phyloP scores from a whole-genome alignment of 2,329 filamentous ascomycete species.

The Canariomyces notabilis region DNA sequence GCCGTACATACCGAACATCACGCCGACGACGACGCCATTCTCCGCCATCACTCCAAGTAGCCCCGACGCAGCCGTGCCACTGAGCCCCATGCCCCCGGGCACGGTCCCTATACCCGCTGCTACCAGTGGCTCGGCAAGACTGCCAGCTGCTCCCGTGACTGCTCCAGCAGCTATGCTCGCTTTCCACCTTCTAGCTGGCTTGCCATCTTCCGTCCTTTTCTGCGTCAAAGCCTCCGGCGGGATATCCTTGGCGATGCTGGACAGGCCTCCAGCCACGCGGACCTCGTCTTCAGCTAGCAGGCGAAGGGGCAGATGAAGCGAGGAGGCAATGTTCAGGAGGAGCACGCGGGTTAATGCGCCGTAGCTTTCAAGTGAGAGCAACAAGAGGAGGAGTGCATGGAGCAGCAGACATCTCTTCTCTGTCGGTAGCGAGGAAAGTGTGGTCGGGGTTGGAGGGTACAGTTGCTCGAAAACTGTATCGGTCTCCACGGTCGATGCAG shows the following conservation, averaged over 20 bases:
- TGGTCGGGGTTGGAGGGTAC: slow-evolving; percentile 56
- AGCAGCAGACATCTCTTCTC: slow-evolving; percentile 64
- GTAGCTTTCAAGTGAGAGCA: slow-evolving; percentile 75
- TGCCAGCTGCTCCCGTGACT: slow-evolving; percentile 67
- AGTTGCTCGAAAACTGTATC: slow-evolving; percentile 45
- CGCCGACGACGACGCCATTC: slow-evolving; percentile 72
- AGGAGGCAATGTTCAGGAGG: slow-evolving; percentile 64
- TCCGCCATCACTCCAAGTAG: slow-evolving; percentile 77
- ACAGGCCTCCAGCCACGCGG: slow-evolving; percentile 67
- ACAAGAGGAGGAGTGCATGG: slow-evolving; percentile 64
- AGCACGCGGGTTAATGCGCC: slow-evolving; percentile 67
- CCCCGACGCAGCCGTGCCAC: slow-evolving; percentile 66
- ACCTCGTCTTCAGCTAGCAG: slow-evolving; percentile 67
- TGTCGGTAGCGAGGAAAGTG: slow-evolving; percentile 53
- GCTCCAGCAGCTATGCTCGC: slow-evolving; percentile 49
- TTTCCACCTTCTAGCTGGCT: slow-evolving; percentile 65
- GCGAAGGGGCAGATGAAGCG: slow-evolving; percentile 61
- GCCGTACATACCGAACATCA: slow-evolving; percentile 88
- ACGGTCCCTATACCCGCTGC: slow-evolving; percentile 74
- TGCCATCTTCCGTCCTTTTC: slow-evolving; percentile 60
- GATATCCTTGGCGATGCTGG: slow-evolving; percentile 65
- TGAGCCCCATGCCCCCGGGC: slow-evolving; percentile 71
- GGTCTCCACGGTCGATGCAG: slow-evolving; percentile 38
- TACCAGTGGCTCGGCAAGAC: slow-evolving; percentile 70
- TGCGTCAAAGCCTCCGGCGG: slow-evolving; percentile 60